Evolutionary conservation across 1,284 basidiomycete genomes (phyloP).

Genomic region (Cyathus pygmaeus): DNA sequence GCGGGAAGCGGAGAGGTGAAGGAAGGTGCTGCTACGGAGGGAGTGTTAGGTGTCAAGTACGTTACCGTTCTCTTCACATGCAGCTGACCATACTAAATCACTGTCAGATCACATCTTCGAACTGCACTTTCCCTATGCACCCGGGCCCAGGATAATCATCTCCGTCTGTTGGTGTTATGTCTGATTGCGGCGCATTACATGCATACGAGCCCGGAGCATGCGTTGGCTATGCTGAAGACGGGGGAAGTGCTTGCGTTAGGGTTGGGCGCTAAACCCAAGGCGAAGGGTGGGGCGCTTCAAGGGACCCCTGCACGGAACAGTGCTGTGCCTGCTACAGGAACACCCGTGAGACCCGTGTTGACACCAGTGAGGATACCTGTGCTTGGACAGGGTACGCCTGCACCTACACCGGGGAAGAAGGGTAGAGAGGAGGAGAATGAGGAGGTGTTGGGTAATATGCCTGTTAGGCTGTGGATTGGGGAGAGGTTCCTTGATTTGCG

Average conservation of each 20-base stretch:
- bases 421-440: constrained; percentile 51
- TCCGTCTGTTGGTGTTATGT: constrained; percentile 73
- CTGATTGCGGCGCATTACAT: constrained; percentile 75
- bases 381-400: too few relatives aligned
- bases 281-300: constrained; percentile 7
- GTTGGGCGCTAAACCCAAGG: constrained; percentile 62
- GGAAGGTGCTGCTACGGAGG: too few relatives aligned
- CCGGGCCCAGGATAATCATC: constrained; percentile 70
- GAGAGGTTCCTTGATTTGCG: constrained; percentile 70
- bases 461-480: constrained; percentile 76
- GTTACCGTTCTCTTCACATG: constrained; percentile 15
- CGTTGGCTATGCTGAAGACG: constrained; percentile 68
- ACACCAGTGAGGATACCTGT: too few relatives aligned
- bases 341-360: neutral
- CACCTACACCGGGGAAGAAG: neutral
- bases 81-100: constrained; percentile 3
- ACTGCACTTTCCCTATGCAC: constrained; percentile 66
- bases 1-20: constrained; percentile 48
- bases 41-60: too few relatives aligned
- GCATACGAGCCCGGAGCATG: constrained; percentile 74
- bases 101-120: constrained; percentile 66
- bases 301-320: too few relatives aligned
- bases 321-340: too few relatives aligned
- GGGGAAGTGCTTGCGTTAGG: constrained; percentile 76
- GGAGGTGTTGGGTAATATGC: too few relatives aligned